Base-by-base conservation (phyloP, 768 basidiomycete genomes). In the Lactifluus echinatus region DNA sequence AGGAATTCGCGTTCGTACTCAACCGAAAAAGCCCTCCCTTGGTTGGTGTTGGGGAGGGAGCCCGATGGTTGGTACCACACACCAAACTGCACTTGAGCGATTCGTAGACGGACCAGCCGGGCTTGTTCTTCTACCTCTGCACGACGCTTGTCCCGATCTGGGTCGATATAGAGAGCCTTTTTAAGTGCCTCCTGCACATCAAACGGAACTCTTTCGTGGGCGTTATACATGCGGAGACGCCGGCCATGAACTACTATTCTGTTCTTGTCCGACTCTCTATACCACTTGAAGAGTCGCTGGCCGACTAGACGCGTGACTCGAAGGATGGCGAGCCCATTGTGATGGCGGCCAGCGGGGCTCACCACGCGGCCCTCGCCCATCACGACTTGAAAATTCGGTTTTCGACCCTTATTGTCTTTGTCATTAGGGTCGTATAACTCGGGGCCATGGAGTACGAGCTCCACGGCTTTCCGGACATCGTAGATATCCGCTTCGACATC, bases 11-110 rank as follows among this genome's bases (percentile, higher is more conserved):
- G 69, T 53, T 85, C 79, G 78, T 82, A 88, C 69, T 91, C 89
- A 4, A 82, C 71, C 0, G 87, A 89, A 66, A 86, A 91, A 2
- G 57, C 64, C 2, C 64, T 67, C 10, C 60, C 57, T 52, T 51
- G 67, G 65, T 37, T 58, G 19, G 56, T 57, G 54, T 37, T 55
- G 33, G 56, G 55, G 46, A 57, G 45, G 29, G 56, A 55, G 44
- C 57, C 47, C 14, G 63, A 53, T 5, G 57, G 54, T 19, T 75
- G 73, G 63, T 78, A 81, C 66, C 79, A 79, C 31, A 78, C 62
- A 23, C 89, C 88, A 59, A 89, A 83, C 67, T 90, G 88, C 40
- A 90, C 71, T 8, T 73, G 71, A 53, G 79, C 74, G 11, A 90
- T 72, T 29, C 83, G 80, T 23, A 88, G 70, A 11, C 72, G 72